Evolutionary conservation across 768 basidiomycete species (phyloP).

Genomic region (Amanita inopinata): DNA sequence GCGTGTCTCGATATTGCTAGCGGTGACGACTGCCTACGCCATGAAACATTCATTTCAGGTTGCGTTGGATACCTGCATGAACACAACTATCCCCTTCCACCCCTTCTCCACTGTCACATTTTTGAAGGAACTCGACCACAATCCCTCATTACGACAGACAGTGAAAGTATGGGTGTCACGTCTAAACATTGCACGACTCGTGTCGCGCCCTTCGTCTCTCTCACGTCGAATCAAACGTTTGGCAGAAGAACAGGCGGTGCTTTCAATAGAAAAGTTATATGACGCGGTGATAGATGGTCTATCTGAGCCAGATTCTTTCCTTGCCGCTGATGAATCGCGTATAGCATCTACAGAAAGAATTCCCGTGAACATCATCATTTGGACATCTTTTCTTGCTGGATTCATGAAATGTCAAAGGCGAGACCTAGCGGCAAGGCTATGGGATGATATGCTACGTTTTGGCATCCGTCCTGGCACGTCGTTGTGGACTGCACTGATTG

Average conservation of each 20-base stretch:
- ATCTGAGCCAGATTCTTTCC: conserved; percentile 39
- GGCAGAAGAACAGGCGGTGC: conserved; percentile 22
- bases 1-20: conserved; percentile 35
- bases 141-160: conserved; percentile 29
- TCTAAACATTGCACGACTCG: conserved; percentile 39
- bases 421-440: conserved; percentile 52
- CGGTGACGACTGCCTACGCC: conserved; percentile 52
- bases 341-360: conserved; percentile 32
- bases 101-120: conserved; percentile 27
- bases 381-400: conserved; percentile 57
- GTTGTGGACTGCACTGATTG: conserved; percentile 67
- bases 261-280: conserved; percentile 39
- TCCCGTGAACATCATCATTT: conserved; percentile 44
- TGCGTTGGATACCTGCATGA: conserved; percentile 37
- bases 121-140: conserved; percentile 24
- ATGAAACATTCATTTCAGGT: conserved; percentile 46
- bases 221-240: conserved; percentile 41
- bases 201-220: conserved; percentile 40
- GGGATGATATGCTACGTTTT: conserved; percentile 53
- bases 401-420: conserved; percentile 47
- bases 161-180: conserved; percentile 35
- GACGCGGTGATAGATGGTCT: conserved; percentile 40
- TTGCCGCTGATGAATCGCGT: conserved; percentile 32
- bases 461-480: conserved; percentile 41
- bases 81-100: conserved; percentile 27